phyloP scores from a whole-genome alignment of 148 eudicot species.

The Oxyria digyna region DNA sequence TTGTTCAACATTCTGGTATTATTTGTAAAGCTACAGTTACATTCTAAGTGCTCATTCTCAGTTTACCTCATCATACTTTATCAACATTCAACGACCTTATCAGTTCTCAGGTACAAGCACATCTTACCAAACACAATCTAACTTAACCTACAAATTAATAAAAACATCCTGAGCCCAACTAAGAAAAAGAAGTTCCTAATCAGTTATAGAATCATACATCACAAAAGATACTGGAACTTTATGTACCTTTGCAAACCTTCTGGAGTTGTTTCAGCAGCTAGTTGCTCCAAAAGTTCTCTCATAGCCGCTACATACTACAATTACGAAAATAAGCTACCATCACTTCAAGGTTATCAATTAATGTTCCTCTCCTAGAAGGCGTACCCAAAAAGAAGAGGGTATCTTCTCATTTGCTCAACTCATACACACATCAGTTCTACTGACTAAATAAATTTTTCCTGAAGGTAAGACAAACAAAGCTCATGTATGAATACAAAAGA shows the following conservation, averaged over 20 bases:
- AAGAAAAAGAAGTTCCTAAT: neutral
- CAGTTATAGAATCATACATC: neutral
- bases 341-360: too few species aligned
- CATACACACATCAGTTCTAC: neutral
- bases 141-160: neutral
- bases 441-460: neutral
- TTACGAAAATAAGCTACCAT: neutral
- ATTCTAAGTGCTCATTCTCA: neutral
- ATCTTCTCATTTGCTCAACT: neutral
- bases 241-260: conserved; percentile 51
- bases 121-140: neutral
- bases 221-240: neutral
- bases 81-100: too few species aligned
- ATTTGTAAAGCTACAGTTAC: neutral
- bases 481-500: neutral
- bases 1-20: neutral
- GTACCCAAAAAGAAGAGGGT: too few species aligned
- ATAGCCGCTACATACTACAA: conserved; percentile 61
- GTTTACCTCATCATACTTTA: too few species aligned
- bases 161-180: neutral
- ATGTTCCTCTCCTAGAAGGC: too few species aligned
- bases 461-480: neutral
- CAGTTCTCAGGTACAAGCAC: neutral
- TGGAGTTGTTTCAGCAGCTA: conserved; percentile 48
- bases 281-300: conserved; percentile 55